phyloP scores from a whole-genome alignment of 208 protist species.

The Trypanosoma vivax region DNA sequence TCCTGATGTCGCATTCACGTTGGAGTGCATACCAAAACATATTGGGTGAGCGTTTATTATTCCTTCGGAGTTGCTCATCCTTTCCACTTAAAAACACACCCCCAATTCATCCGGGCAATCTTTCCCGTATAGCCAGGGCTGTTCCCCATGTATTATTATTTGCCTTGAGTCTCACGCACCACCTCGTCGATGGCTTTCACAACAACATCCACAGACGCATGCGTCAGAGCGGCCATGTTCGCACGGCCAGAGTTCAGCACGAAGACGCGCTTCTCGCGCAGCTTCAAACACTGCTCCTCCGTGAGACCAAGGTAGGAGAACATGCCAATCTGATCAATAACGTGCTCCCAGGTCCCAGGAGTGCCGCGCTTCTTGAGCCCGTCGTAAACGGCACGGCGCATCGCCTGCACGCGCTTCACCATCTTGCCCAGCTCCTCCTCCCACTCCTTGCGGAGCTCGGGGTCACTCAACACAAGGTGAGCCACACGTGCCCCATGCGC shows the following conservation, averaged over 20 bases:
- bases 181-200: slow-evolving; percentile 59
- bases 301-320: slow-evolving; percentile 97
- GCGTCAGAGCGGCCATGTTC: slow-evolving; percentile 79
- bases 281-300: slow-evolving; percentile 71
- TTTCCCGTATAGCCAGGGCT: too few species aligned
- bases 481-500: slow-evolving; percentile 94
- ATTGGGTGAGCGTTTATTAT: too few species aligned
- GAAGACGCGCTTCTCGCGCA: slow-evolving; percentile 64
- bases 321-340: slow-evolving; percentile 97
- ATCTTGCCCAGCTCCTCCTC: slow-evolving; percentile 87
- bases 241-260: slow-evolving; percentile 66
- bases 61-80: too few species aligned
- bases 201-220: slow-evolving; percentile 46
- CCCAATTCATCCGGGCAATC: too few species aligned
- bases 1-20: too few species aligned
- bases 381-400: slow-evolving; percentile 72
- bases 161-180: slow-evolving; percentile 19
- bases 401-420: slow-evolving; percentile 71
- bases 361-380: slow-evolving; percentile 67
- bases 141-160: too few species aligned
- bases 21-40: too few species aligned
- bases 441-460: slow-evolving; percentile 83
- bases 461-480: slow-evolving; percentile 80
- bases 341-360: slow-evolving; percentile 92
- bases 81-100: too few species aligned